Evolutionary conservation across 225 moss, liverwort and hornwort species (phyloP), one percentile per base, ranked within the genome.

Genomic region (Marchantia polymorpha): DNA sequence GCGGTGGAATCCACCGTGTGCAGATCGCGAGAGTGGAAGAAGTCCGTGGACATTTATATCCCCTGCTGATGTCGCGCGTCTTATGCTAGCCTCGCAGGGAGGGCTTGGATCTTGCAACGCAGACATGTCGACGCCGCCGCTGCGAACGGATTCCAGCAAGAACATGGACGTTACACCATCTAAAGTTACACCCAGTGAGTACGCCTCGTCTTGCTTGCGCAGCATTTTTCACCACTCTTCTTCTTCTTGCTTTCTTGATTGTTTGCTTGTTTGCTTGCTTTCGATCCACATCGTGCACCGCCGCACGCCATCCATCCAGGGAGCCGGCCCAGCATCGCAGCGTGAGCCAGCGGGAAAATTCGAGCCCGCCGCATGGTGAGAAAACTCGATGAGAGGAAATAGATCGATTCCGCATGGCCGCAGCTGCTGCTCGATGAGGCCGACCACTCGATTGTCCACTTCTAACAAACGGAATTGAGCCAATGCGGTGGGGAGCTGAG

Each of bases 111-210:
- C 73, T 73, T 73, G 53, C 53, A 73, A 73, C 27, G 67, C 29
- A 67, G 49, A 56, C 54, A 76, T 59, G 76, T 47, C 59, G 60
- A 58, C 50, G 75, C 76, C 51, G 39, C 59, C 60, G 31, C 4
- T 22, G 60, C 59, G 76, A 76, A 60, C 76, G 59, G 63, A 63
- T 46, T 76, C 76, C 61, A 76, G 60, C 76, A 76, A 76, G 60
- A 48, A 76, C 48, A 63, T 63, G 76, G 76, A 76, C 61, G 60
- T 76, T 76, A 59, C 76, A 76, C 76, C 76, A 59, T 12, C 63
- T 46, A 63, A 61, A 76, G 47, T 47, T 76, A 19, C 76, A 61
- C 47, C 59, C 47, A 76, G 76, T 76, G 49, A 76, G 76, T 76
- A 63, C 55, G 30, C 58, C 55, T 30, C n/a, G 46, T n/a, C 49